Conservation (phyloP, 1,139 yeast genomes). For the Nakaseomyces bracarensis region DNA sequence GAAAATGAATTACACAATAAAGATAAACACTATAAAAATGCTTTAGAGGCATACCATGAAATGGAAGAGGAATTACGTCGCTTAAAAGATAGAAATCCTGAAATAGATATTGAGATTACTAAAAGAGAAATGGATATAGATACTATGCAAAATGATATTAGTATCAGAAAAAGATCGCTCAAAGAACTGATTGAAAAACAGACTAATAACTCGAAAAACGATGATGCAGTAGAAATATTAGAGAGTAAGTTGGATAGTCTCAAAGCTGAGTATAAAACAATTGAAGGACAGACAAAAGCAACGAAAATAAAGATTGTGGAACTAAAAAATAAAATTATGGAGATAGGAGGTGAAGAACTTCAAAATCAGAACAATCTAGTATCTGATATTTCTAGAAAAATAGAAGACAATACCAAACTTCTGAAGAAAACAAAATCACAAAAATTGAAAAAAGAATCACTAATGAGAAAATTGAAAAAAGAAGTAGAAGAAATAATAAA, state of each 20-base stretch:
- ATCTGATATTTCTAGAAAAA: not conserved
- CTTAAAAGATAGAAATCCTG: conserved; percentile 60
- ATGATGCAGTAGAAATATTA: conserved; percentile 37
- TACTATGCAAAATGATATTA: conserved; percentile 38
- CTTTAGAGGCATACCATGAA: conserved; percentile 46
- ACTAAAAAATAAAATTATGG: conserved; percentile 73
- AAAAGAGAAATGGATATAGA: conserved; percentile 59
- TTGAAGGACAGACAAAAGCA: conserved; percentile 50
- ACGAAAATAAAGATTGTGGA: conserved; percentile 50
- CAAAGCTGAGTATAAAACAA: conserved; percentile 27
- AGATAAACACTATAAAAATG: conserved; percentile 49
- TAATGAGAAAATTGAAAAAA: conserved; percentile 57
- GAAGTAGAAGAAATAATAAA: conserved; percentile 53
- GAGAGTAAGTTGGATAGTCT: conserved; percentile 26
- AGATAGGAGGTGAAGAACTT: conserved; percentile 83
- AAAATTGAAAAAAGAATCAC: conserved; percentile 35
- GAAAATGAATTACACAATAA: conserved; percentile 45
- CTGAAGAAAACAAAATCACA: conserved; percentile 40
- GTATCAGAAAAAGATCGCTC: conserved; percentile 25
- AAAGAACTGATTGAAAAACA: conserved; percentile 24
- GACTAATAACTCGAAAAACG: conserved; percentile 12
- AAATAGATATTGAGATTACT: conserved; percentile 55
- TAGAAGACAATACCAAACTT: conserved; percentile 27
- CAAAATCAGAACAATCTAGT: conserved; percentile 77
- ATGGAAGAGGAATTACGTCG: conserved; percentile 54